Evolutionary conservation across 768 basidiomycete species (phyloP).

Genomic region (Grammothele lineata): DNA sequence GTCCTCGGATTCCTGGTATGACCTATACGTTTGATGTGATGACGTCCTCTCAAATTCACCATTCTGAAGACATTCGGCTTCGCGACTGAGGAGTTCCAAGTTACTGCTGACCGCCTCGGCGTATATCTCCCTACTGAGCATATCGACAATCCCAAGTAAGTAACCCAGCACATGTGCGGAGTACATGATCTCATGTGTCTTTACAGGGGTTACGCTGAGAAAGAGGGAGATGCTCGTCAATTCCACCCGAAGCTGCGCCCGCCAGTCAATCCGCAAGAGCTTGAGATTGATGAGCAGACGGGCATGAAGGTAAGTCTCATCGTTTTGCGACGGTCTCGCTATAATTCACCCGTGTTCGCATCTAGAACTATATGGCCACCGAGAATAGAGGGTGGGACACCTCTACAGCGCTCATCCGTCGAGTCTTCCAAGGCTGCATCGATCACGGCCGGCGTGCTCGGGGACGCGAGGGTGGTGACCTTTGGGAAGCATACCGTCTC

Average conservation of each 20-base stretch:
- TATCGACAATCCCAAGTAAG: slow-evolving; percentile 73
- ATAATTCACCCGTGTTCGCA: background rate
- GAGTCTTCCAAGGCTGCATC: slow-evolving; percentile 62
- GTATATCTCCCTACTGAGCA: slow-evolving; percentile 79
- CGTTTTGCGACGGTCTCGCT: background rate
- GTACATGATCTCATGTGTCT: background rate
- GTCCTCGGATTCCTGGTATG: slow-evolving; percentile 55
- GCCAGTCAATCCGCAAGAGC: slow-evolving; percentile 66
- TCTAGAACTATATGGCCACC: slow-evolving; percentile 75
- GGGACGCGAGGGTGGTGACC: slow-evolving; percentile 49
- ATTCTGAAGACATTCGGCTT: slow-evolving; percentile 53
- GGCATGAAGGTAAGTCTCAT: slow-evolving; percentile 64
- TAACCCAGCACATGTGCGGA: background rate
- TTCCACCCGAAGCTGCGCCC: slow-evolving; percentile 71
- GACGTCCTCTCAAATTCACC: background rate
- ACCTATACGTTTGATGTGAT: background rate
- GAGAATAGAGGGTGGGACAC: slow-evolving; percentile 69
- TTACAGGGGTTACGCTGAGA: slow-evolving; percentile 59
- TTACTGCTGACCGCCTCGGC: slow-evolving; percentile 67
- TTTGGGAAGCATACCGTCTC: slow-evolving; percentile 66
- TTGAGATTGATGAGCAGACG: slow-evolving; percentile 69
- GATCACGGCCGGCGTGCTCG: slow-evolving; percentile 55
- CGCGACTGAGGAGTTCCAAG: slow-evolving; percentile 64
- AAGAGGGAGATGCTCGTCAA: slow-evolving; percentile 65
- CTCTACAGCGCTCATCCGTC: slow-evolving; percentile 62